These are phyloP conservation scores for Lentinus polychrous DNA, from an alignment of 1,284 basidiomycete genomes.

Conservation along the genomic window DNA sequence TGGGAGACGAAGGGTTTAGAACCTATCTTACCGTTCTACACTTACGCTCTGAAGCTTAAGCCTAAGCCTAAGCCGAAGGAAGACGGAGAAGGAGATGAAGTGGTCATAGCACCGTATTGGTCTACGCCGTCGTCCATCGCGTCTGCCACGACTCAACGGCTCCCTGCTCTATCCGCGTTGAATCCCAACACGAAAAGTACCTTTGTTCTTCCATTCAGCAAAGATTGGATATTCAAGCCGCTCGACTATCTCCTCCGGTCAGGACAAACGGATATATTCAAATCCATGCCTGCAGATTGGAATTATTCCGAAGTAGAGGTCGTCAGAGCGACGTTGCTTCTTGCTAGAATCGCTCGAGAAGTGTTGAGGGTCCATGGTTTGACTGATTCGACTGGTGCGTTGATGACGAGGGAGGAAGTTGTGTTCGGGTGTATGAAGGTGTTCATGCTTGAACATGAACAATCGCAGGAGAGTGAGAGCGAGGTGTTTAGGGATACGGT, in stretches of 20 bases:
- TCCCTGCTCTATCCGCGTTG: slow-evolving; percentile 33
- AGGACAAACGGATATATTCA: slow-evolving; percentile 68
- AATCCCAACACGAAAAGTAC: slow-evolving; percentile 12
- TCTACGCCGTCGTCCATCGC: slow-evolving; percentile 48
- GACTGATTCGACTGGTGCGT: slow-evolving; percentile 1
- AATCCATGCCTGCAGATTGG: slow-evolving; percentile 68
- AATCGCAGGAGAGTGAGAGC: slow-evolving; percentile 42
- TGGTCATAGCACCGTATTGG: slow-evolving; percentile 40
- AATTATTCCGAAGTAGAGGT: slow-evolving; percentile 77
- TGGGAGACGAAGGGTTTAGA: slow-evolving; percentile 46
- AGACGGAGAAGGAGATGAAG: slow-evolving; percentile 11
- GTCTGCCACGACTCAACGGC: slow-evolving; percentile 44
- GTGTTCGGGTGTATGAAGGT: slow-evolving; percentile 86
- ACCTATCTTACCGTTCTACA: slow-evolving; percentile 55
- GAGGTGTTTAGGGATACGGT: slow-evolving; percentile 68
- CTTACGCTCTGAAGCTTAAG: slow-evolving; percentile 29
- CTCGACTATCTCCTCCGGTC: slow-evolving; percentile 82
- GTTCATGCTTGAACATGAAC: slow-evolving; percentile 88
- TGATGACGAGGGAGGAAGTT: slow-evolving; percentile 45
- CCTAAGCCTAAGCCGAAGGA: not conserved
- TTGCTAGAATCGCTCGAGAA: slow-evolving; percentile 22
- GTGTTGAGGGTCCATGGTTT: slow-evolving; percentile 37
- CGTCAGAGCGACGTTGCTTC: slow-evolving; percentile 43
- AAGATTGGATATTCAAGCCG: slow-evolving; percentile 71
- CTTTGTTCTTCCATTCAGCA: slow-evolving; percentile 47